Conservation (phyloP, 257 asterid genomes). For the Cordia subcordata region DNA sequence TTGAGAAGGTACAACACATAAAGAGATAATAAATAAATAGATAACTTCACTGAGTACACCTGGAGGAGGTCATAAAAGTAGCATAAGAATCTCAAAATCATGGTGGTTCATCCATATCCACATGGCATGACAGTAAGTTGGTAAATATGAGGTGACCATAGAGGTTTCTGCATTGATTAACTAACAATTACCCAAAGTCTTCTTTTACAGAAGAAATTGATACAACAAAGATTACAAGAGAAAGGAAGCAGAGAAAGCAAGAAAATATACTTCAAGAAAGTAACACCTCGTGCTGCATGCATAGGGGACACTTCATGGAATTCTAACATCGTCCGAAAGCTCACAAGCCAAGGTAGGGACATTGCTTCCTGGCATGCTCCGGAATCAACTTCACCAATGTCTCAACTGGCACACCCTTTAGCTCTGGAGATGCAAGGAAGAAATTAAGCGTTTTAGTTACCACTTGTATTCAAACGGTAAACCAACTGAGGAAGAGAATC, state of each 20-base stretch:
- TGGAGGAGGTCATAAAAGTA: background rate
- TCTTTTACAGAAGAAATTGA: conserved; percentile 16
- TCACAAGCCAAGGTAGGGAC: conserved; percentile 58
- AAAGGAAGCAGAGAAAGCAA: conserved; percentile 5
- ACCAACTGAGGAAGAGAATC: background rate
- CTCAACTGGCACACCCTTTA: conserved; percentile 70
- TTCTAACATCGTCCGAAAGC: conserved; percentile 14
- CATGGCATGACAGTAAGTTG: conserved; percentile 15
- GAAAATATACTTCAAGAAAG: conserved; percentile 1
- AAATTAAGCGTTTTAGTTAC: background rate
- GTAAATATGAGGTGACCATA: conserved; percentile 10
- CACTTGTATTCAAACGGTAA: background rate
- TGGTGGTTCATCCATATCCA: conserved; percentile 10
- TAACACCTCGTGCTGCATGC: conserved; percentile 2
- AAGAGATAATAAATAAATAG: too few species aligned
- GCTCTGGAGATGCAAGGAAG: conserved; percentile 38
- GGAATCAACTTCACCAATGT: conserved; percentile 61
- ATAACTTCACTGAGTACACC: too few species aligned
- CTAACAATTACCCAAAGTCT: conserved; percentile 24
- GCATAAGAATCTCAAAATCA: background rate
- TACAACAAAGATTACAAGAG: conserved; percentile 2
- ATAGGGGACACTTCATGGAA: conserved; percentile 8
- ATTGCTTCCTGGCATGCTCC: conserved; percentile 76
- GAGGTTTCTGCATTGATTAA: conserved; percentile 13
- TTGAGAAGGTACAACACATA: too few species aligned